Conservation (phyloP, 2,329 filamentous ascomycete species). For the Cladophialophora yegresii region DNA sequence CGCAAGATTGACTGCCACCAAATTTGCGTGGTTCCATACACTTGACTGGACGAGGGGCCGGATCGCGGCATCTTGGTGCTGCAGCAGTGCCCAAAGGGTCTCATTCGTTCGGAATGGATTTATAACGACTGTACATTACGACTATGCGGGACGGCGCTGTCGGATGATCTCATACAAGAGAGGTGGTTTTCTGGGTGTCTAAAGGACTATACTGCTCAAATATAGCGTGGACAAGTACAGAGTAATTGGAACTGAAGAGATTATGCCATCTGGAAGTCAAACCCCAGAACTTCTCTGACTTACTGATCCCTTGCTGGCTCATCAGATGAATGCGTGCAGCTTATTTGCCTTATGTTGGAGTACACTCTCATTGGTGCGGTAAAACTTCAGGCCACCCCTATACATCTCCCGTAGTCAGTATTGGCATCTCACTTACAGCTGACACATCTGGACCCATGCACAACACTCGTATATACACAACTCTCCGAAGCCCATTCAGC, state of each 20-base stretch:
- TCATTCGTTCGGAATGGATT: background rate
- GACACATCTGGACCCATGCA: background rate
- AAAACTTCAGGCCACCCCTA: background rate
- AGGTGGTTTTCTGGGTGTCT: background rate
- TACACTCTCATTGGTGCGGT: background rate
- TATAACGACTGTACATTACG: constrained; percentile 4
- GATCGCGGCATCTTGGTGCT: background rate
- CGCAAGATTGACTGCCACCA: background rate
- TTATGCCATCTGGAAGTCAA: background rate
- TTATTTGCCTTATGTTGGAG: background rate
- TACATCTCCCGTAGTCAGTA: background rate
- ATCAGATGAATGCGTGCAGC: background rate
- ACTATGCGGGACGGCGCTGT: constrained; percentile 1
- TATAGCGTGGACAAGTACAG: background rate
- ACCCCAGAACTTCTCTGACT: background rate
- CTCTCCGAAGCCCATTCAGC: background rate
- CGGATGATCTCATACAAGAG: background rate
- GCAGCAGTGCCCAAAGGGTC: background rate
- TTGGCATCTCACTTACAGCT: background rate
- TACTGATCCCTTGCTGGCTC: too few species aligned
- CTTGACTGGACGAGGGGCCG: background rate
- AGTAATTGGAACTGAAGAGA: background rate
- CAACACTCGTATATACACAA: background rate
- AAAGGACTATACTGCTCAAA: background rate
- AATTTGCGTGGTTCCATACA: background rate